These are phyloP conservation scores for Auricularia sp. DNA, from an alignment of 768 basidiomycete species.

Conservation along the genomic window DNA sequence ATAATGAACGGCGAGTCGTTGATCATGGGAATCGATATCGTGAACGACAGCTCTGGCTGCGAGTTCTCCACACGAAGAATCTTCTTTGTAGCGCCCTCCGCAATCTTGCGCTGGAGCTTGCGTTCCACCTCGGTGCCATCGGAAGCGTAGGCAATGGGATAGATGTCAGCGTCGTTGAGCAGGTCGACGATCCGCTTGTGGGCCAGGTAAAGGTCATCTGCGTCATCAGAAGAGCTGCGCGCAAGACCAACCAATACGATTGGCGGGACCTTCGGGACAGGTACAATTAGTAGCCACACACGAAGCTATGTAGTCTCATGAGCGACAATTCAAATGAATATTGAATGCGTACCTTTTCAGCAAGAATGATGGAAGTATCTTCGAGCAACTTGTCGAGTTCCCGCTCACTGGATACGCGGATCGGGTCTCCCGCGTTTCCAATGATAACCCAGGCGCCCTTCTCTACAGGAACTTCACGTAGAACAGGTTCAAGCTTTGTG, in stretches of 20 bases:
- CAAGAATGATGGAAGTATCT: constrained; percentile 9
- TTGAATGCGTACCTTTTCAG: constrained; percentile 10
- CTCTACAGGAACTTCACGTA: constrained; percentile 11
- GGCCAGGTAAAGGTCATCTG: not conserved
- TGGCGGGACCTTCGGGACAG: constrained; percentile 24
- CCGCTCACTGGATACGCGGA: constrained; percentile 17
- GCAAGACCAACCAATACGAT: constrained; percentile 24
- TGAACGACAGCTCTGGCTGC: not conserved
- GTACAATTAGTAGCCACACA: constrained; percentile 24
- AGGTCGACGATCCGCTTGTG: not conserved
- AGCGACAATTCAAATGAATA: not conserved
- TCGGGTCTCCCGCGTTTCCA: constrained; percentile 16
- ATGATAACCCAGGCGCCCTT: constrained; percentile 15
- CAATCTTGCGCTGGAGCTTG: constrained; percentile 15
- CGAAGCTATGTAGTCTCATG: constrained; percentile 19
- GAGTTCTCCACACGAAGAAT: not conserved
- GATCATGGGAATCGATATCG: constrained; percentile 9
- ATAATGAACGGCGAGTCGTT: constrained; percentile 17
- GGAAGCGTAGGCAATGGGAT: constrained; percentile 23
- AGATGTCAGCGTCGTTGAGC: constrained; percentile 8
- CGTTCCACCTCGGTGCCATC: constrained; percentile 29
- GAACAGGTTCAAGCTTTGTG: constrained; percentile 22
- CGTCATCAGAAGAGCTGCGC: not conserved
- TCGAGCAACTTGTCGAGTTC: constrained; percentile 11
- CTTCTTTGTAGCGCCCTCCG: not conserved